phyloP scores from a whole-genome alignment of 768 basidiomycete genomes.

The Polyporus arcularius region DNA sequence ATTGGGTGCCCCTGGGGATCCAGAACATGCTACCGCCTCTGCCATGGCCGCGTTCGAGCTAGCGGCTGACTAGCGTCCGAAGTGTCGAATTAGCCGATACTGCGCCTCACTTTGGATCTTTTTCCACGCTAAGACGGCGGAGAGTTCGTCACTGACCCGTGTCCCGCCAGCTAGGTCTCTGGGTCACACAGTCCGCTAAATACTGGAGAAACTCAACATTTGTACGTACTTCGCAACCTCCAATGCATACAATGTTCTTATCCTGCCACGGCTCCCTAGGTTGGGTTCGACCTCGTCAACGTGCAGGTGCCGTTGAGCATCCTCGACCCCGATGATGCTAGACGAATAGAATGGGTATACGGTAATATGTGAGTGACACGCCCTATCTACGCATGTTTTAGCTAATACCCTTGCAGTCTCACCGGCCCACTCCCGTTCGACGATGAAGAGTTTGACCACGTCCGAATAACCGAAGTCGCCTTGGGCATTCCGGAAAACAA shows the following conservation, averaged over 20 bases:
- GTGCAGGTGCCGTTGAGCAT: conserved; percentile 61
- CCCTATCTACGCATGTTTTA: neutral
- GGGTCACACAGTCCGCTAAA: conserved; percentile 72
- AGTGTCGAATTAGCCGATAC: no score
- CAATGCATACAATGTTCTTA: neutral
- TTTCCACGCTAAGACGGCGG: no score
- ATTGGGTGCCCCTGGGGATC: no score
- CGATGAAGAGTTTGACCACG: conserved; percentile 79
- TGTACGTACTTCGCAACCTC: conserved; percentile 40
- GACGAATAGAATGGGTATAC: conserved; percentile 69
- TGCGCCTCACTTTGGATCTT: no score
- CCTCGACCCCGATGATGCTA: conserved; percentile 51
- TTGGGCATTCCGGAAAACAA: conserved; percentile 72
- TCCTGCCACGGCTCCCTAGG: conserved; percentile 38
- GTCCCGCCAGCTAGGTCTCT: conserved; percentile 57
- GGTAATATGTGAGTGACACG: conserved; percentile 68
- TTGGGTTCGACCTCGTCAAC: conserved; percentile 79
- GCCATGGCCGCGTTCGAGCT: no score
- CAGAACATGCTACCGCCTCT: no score
- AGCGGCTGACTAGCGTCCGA: no score
- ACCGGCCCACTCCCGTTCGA: conserved; percentile 78
- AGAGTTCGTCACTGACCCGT: neutral
- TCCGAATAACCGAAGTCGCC: conserved; percentile 49
- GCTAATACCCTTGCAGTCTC: conserved; percentile 44
- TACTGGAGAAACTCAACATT: conserved; percentile 69